Evolutionary conservation across 768 basidiomycete genomes (phyloP), one percentile per base, ranked within the genome.

Genomic region (Podaxis carcinomalis): DNA sequence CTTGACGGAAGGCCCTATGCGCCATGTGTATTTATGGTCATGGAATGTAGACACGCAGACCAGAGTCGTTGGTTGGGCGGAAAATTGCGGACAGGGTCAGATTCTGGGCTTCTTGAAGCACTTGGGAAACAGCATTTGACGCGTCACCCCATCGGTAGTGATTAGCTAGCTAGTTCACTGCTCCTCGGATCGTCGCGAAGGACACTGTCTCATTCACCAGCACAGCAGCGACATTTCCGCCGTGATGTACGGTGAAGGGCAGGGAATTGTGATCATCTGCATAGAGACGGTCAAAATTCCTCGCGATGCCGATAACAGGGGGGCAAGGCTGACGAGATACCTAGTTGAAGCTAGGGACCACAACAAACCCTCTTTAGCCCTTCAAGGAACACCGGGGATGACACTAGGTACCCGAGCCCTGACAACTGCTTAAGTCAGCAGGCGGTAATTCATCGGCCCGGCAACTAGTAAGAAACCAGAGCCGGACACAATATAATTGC

Each of bases 1-100:
- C 65, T 71, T 58, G 11, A 50, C 13, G 19, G 57, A 14, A 19
- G 57, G 36, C 19, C 47, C 9, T 50, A 35, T 16, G 21, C 14
- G 35, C 21, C 14, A n/a, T 23, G 35, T 14, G 11, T 27, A 23
- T 39, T 50, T 58, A 4, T 25, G 2, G 11, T 39, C n/a, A 27
- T 13, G 35, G 32, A 37, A 40, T 25, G 9, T 28, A 32, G 40
- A 16, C 47, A 27, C 21, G 21, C 5, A 49, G 47, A 23, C 47
- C 47, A 21, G 47, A 49, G 47, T 49, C 23, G 47, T 0, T 4
- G 11, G 25, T 23, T 13, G 23, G 21, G 11, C 19, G 47, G 47
- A 27, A 21, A 23, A 27, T 4, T 3, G 32, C 32, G 32, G 25
- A 3, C 21, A 10, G 21, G 25, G 47, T 27, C 11, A 10, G 23